Base-by-base conservation (phyloP, 2,329 filamentous ascomycete genomes). In the Colletotrichum lini region DNA sequence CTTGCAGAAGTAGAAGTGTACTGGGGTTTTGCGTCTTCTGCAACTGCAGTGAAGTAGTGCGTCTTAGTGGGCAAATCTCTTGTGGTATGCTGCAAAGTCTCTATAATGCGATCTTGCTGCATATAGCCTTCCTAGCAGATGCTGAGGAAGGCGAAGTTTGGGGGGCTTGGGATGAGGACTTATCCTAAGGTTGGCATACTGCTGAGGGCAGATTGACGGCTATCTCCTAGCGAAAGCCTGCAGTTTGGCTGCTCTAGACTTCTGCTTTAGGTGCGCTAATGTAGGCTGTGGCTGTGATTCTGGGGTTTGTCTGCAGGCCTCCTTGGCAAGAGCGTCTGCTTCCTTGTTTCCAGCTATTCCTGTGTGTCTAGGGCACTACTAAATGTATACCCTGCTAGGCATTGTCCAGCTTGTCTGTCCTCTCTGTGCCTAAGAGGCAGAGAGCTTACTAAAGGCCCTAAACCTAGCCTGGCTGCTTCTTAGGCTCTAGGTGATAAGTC, bases 281-380 rank as follows among this genome's bases (percentile, higher is more conserved):
- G 21, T 54, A 30, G 60, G 38, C 60, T 63, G 23, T 45, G 7
- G 60, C 9, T 40, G n/a, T 63, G 16, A 63, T 23, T 63, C 35
- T 63, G 13, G 15, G 5, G 18, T 53, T 21, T 44, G 7, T 63
- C 45, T 63, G 38, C 21, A 63, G 38, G 49, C 49, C 21, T 44
- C 38, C 21, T 63, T 63, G 10, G 60, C 49, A 35, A 63, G 21
- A 63, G 49, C 10, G 21, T 63, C 38, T 44, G 9, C 60, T 53
- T 45, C 35, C 21, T 54, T 5, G 9, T 54, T 53, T 53, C 38
- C 47, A 54, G 4, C 4, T 63, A 63, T 44, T 45, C n/a, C 13
- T 9, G 7, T 42, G 9, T 63, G 35, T n/a, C 47, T 15, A 30
- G 23, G 21, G 26, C 4, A 63, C 47, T 3, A 63, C 47, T 8